These are phyloP conservation scores for Persicaria tinctoria DNA, from an alignment of 148 eudicot genomes.

Conservation along the genomic window DNA sequence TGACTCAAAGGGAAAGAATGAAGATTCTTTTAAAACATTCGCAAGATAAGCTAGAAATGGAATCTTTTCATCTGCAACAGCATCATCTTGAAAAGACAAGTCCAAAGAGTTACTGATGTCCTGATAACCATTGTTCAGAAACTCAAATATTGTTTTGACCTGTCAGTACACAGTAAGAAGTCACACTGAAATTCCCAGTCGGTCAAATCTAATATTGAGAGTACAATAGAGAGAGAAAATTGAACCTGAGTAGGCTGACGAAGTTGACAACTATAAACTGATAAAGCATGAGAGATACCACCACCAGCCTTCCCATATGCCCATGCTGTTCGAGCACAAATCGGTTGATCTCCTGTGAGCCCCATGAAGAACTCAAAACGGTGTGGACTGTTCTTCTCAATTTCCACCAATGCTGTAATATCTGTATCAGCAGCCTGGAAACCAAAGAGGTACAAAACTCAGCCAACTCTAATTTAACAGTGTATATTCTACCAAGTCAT, in stretches of 20 bases:
- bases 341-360: constrained; percentile 84
- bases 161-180: constrained; percentile 21
- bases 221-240: not conserved
- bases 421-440: constrained; percentile 96
- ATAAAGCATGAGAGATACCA: constrained; percentile 90
- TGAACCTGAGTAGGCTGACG: constrained; percentile 82
- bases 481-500: not conserved
- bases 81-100: constrained; percentile 80
- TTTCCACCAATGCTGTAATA: constrained; percentile 90
- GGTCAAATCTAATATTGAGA: not conserved
- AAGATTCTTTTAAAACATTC: constrained; percentile 48
- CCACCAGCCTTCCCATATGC: constrained; percentile 97
- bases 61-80: constrained; percentile 97
- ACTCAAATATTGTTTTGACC: constrained; percentile 90
- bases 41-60: constrained; percentile 95
- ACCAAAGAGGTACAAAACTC: constrained; percentile 9
- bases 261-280: constrained; percentile 90
- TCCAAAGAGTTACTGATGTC: constrained; percentile 90
- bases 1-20: constrained; percentile 71
- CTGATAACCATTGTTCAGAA: constrained; percentile 71
- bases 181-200: not conserved
- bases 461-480: constrained; percentile 14
- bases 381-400: constrained; percentile 93
- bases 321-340: constrained; percentile 99
- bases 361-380: constrained; percentile 99